phyloP scores from a whole-genome alignment of 768 basidiomycete species.

The Chlorophyllum brunneum region DNA sequence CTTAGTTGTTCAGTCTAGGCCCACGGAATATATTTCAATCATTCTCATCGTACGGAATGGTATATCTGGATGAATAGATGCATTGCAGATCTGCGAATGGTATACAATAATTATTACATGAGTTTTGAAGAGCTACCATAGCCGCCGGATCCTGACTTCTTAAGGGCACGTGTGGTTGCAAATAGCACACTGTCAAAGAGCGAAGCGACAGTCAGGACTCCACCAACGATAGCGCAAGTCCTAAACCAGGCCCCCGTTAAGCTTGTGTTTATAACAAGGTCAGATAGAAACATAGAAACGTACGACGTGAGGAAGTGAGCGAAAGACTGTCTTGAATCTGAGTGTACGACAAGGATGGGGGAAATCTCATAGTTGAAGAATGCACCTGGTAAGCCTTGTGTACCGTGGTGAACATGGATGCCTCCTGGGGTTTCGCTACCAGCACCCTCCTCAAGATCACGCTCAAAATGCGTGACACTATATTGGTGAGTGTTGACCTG shows the following conservation, averaged over 20 bases:
- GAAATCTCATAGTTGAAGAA: constrained; percentile 97
- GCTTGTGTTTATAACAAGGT: neutral
- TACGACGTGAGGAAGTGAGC: constrained; percentile 98
- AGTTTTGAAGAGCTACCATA: constrained; percentile 37
- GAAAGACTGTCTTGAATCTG: constrained; percentile 89
- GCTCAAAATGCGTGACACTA: constrained; percentile 93
- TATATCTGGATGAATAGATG: neutral
- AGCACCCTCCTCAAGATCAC: constrained; percentile 69
- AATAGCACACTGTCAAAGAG: constrained; percentile 86
- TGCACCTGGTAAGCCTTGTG: constrained; percentile 73
- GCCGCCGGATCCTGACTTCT: constrained; percentile 43
- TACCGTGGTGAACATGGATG: constrained; percentile 71
- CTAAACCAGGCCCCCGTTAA: constrained; percentile 33
- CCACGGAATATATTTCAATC: neutral
- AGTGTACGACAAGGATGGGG: constrained; percentile 90
- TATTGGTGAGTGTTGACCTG: constrained; percentile 92
- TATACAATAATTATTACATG: constrained; percentile 32
- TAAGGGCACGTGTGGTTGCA: constrained; percentile 71
- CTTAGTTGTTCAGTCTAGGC: neutral
- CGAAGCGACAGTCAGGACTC: constrained; percentile 91
- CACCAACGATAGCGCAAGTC: constrained; percentile 96
- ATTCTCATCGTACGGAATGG: neutral
- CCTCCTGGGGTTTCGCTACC: constrained; percentile 57
- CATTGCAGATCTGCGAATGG: constrained; percentile 6
- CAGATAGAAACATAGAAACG: constrained; percentile 27